Percentiles rank a stretch among this genome's conserved stretches.
phyloP scores from a whole-genome alignment of 2,329 filamentous ascomycete species.

The Juglanconis oblonga region DNA sequence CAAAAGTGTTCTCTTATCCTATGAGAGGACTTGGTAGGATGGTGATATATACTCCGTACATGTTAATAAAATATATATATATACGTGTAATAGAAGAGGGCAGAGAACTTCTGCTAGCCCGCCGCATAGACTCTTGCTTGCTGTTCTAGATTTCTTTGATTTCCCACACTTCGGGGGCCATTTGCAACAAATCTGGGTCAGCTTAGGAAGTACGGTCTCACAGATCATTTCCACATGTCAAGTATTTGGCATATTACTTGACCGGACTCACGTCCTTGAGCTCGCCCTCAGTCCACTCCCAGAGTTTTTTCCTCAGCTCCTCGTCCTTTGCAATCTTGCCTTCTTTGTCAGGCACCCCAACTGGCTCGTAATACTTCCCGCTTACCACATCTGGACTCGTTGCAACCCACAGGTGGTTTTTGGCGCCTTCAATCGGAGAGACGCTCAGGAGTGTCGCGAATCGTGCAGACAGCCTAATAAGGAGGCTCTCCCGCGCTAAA shows the following conservation, averaged over 20 bases:
- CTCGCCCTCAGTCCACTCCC: constrained; percentile 26
- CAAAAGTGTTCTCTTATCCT: too few relatives aligned
- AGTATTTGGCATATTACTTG: not conserved
- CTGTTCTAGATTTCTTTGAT: too few relatives aligned
- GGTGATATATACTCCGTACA: too few relatives aligned
- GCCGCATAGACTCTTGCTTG: too few relatives aligned
- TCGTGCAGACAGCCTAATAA: constrained; percentile 8
- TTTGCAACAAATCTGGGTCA: too few relatives aligned
- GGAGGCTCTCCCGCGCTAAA: not conserved
- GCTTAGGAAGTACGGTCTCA: too few relatives aligned
- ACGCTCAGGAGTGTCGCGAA: constrained; percentile 14
- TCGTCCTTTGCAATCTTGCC: constrained; percentile 20
- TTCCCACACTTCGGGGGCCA: too few relatives aligned
- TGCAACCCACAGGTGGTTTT: constrained; percentile 37
- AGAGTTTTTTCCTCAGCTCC: constrained; percentile 21
- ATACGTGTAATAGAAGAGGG: too few relatives aligned
- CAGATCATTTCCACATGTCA: too few relatives aligned
- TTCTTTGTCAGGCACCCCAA: constrained; percentile 25
- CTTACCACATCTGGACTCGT: constrained; percentile 27
- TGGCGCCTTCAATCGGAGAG: constrained; percentile 30
- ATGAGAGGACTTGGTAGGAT: too few relatives aligned
- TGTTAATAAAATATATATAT: too few relatives aligned
- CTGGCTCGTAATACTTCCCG: constrained; percentile 34
- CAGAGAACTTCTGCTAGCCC: too few relatives aligned
- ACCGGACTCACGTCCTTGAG: constrained; percentile 14